These are phyloP conservation scores for Dalbergia oliveri DNA, from an alignment of 306 rosid genomes.

Conservation along the genomic window DNA sequence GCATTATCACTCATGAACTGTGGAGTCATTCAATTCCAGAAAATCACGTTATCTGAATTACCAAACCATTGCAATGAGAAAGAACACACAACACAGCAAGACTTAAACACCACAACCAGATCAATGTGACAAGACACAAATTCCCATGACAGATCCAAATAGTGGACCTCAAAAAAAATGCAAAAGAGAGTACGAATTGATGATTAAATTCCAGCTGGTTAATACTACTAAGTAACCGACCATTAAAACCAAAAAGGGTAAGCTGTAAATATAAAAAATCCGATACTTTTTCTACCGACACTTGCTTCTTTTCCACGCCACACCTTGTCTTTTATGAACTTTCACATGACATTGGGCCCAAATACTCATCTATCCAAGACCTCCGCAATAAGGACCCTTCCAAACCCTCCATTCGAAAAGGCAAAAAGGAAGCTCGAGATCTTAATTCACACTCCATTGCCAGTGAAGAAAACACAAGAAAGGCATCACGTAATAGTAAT, in stretches of 20 bases:
- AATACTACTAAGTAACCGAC: conserved; percentile 38
- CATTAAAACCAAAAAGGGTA: conserved; percentile 30
- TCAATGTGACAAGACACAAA: conserved; percentile 23
- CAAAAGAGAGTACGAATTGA: neutral
- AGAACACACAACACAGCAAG: conserved; percentile 4
- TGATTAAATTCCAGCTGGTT: conserved; percentile 27
- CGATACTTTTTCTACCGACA: conserved; percentile 55
- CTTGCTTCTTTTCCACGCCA: conserved; percentile 47
- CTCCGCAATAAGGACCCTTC: neutral
- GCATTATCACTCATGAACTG: neutral
- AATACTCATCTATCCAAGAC: neutral
- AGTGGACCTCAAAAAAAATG: neutral
- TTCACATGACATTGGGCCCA: conserved; percentile 62
- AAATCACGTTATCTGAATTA: conserved; percentile 14
- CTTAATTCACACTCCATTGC: conserved; percentile 41
- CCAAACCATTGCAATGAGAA: conserved; percentile 2
- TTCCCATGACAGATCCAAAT: conserved; percentile 42
- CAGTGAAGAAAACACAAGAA: conserved; percentile 24
- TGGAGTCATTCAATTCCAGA: neutral
- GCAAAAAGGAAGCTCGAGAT: conserved; percentile 35
- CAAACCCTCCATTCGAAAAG: conserved; percentile 19
- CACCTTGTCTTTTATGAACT: conserved; percentile 35
- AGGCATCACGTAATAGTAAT: conserved; percentile 19
- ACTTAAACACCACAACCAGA: conserved; percentile 4
- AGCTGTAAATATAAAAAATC: conserved; percentile 51